phyloP scores from a whole-genome alignment of 257 asterid genomes.

The Rubia yunnanensis region DNA sequence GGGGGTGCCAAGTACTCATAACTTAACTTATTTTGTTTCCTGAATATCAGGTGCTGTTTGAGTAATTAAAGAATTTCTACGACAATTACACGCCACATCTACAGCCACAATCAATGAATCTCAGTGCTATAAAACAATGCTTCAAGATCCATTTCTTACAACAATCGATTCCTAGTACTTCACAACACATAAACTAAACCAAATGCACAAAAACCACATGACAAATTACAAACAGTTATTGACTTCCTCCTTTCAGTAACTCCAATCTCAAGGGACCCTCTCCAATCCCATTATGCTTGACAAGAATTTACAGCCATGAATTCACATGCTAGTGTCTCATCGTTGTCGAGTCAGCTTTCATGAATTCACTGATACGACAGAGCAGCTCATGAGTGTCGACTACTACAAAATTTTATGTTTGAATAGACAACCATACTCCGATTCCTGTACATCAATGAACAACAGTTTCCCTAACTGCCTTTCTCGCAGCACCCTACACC shows the following conservation, averaged over 20 bases:
- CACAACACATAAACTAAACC: conserved; percentile 31
- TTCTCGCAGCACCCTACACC: conserved; percentile 5
- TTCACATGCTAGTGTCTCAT: not conserved
- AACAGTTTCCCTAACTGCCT: conserved; percentile 5
- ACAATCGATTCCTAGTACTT: conserved; percentile 33
- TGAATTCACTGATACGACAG: conserved; percentile 4
- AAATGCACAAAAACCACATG: conserved; percentile 12
- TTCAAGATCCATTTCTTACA: conserved; percentile 22
- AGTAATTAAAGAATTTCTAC: not conserved
- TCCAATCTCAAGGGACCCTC: conserved; percentile 8
- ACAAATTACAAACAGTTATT: conserved; percentile 4
- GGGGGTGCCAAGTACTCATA: not conserved
- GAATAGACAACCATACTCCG: conserved; percentile 13
- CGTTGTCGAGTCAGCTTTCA: conserved; percentile 1
- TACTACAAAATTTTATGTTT: conserved; percentile 12
- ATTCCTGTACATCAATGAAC: conserved; percentile 26
- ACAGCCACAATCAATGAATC: conserved; percentile 8
- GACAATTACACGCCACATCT: conserved; percentile 2
- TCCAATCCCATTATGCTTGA: conserved; percentile 7
- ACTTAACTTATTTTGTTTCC: not conserved
- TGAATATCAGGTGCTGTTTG: not conserved
- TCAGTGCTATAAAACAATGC: conserved; percentile 24
- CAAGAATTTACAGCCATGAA: conserved; percentile 13
- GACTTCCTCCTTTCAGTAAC: conserved; percentile 9
- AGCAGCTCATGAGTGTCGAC: conserved; percentile 6